A percentile compares a stretch with the other conserved stretches of the same genome.
Conservation (phyloP, 2,329 filamentous ascomycete species). For the Calonectria ilicicola region DNA sequence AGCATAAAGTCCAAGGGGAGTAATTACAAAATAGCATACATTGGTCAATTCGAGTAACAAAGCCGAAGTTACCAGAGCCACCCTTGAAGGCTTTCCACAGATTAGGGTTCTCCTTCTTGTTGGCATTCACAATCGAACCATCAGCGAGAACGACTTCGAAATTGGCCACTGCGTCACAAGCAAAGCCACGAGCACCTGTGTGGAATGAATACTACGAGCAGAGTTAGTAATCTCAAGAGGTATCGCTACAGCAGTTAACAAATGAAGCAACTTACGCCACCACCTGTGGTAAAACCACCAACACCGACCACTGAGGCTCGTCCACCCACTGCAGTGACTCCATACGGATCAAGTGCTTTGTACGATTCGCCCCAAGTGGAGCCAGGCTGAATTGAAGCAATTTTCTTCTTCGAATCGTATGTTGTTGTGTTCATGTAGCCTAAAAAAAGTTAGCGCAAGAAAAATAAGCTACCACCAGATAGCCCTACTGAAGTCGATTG, state of each 20-base stretch:
- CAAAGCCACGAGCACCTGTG: slow-evolving; percentile 50
- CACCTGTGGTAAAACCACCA: slow-evolving; percentile 45
- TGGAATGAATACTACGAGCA: slow-evolving; percentile 45
- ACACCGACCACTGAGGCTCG: slow-evolving; percentile 51
- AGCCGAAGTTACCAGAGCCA: slow-evolving; percentile 60
- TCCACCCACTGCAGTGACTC: slow-evolving; percentile 57
- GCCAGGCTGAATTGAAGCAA: slow-evolving; percentile 52
- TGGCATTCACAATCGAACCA: slow-evolving; percentile 56
- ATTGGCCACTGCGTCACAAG: slow-evolving; percentile 54
- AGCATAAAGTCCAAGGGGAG: neutral
- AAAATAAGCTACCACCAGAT: too few species aligned
- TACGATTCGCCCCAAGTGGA: slow-evolving; percentile 54
- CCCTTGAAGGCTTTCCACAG: slow-evolving; percentile 60
- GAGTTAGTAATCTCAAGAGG: neutral
- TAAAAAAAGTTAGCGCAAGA: neutral
- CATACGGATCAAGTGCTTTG: slow-evolving; percentile 43
- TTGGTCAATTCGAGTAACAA: slow-evolving; percentile 47
- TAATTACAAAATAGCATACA: neutral
- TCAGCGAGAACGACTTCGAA: slow-evolving; percentile 58
- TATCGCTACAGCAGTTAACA: neutral
- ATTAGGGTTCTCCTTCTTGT: slow-evolving; percentile 49
- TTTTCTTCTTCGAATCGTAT: slow-evolving; percentile 41
- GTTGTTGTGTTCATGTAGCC: slow-evolving; percentile 46
- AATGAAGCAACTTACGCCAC: slow-evolving; percentile 28
- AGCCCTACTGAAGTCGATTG: slow-evolving; percentile 41